Base-by-base conservation (phyloP, 257 asterid species). In the Lycium barbarum region DNA sequence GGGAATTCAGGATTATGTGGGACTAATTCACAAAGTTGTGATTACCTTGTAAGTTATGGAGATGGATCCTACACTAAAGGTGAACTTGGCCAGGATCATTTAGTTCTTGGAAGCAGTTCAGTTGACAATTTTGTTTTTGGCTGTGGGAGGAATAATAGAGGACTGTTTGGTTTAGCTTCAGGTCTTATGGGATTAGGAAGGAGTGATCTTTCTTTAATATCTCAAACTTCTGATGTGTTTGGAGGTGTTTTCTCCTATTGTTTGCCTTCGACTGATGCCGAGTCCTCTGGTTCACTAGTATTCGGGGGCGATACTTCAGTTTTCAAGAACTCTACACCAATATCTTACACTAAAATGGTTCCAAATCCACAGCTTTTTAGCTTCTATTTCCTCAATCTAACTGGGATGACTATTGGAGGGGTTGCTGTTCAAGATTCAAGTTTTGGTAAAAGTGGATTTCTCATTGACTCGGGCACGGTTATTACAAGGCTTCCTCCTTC, bases 171-270 rank as follows among this genome's bases (percentile, higher is more conserved):
- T 1, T 86, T 90, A 45, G 97, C 98, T 35, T 91, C 98, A 2
- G 99, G 99, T 17, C 85, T 95, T 9, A 92, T 95, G 92, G 98
- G 99, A 65, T 74, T 95, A 2, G 98, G 99, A 67, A 92, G 96
- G 87, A 93, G 96, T 80, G 92, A 93, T 58, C 90, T 94, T 9
- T 95, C 99, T 1, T 73, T 94, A 51, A 72, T 93, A 84, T 89
- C 97, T 53, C 99, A 95, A 82, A 93, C 96, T 58, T 88, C 79
- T 18, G 85, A 84, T 67, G 43, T 61, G 9, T 95, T 94, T 83
- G 92, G 89, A 1, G 96, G 98, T 5, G 95, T 93, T 87, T 95
- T 95, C 89, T 92, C 99, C 9, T 95, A 95, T 66, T 95, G 99
- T 65, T 86, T 95, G 87, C 99, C 98, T 1, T 90, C 91, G 81